A percentile compares a stretch with the other conserved stretches of the same genome.
These are phyloP conservation scores for Rhizophagus sp. DNA, from an alignment of 192 early-diverging fungal species.

Conservation along the genomic window DNA sequence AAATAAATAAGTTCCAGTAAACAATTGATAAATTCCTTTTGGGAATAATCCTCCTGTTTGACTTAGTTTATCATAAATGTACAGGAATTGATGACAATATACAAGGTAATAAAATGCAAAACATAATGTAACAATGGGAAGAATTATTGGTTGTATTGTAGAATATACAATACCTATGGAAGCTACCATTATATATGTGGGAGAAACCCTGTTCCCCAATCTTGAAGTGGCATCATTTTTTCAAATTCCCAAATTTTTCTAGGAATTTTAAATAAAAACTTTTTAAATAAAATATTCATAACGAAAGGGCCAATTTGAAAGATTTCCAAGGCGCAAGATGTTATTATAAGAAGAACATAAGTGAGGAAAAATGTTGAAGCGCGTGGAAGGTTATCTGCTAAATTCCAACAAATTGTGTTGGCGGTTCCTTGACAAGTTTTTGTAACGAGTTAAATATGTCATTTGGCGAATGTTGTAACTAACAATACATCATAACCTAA, in stretches of 20 bases:
- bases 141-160: conserved; percentile 77
- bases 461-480: conserved; percentile 71
- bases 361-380: conserved; percentile 84
- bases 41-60: conserved; percentile 69
- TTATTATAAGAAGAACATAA: conserved; percentile 75
- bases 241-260: conserved; percentile 58
- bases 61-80: conserved; percentile 62
- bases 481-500: conserved; percentile 77
- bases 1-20: conserved; percentile 69
- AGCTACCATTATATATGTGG: conserved; percentile 68
- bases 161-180: conserved; percentile 74
- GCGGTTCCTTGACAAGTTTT: conserved; percentile 33
- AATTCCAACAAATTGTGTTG: conserved; percentile 41
- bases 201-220: conserved; percentile 64
- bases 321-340: conserved; percentile 66
- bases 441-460: conserved; percentile 50
- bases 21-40: conserved; percentile 59
- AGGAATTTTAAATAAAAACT: conserved; percentile 69
- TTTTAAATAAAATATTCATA: conserved; percentile 53
- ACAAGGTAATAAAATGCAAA: conserved; percentile 74
- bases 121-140: conserved; percentile 75
- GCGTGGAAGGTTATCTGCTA: conserved; percentile 67
- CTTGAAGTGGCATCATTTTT: conserved; percentile 46
- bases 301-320: conserved; percentile 69
- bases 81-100: conserved; percentile 82